Base-by-base conservation (phyloP, 805 yeast species). In the Cyberlindnera veronae region DNA sequence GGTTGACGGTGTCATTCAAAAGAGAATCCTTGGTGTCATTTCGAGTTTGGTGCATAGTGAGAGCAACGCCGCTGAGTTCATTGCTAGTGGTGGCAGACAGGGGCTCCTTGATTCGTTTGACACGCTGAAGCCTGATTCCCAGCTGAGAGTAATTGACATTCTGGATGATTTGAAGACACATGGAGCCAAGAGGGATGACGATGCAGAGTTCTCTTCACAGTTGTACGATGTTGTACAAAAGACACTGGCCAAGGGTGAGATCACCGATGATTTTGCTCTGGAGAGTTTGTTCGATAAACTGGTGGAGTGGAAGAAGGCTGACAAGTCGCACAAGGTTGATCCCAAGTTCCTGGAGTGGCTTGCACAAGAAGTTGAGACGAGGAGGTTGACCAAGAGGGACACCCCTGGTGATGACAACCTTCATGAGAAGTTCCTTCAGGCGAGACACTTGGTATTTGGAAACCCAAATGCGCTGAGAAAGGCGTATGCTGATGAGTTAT, bases 361-460 rank as follows among this genome's bases (percentile, higher is more conserved):
- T 28, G 68, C 76, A 15, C 55, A 62, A 24, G 76, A 79, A 48
- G 57, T 65, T 5, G 64, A 62, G 19, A 32, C 46, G 31, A 53
- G 73, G 53, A 51, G 49, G 29, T 36, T 48, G 13, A 32, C 34
- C 6, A 54, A 57, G 44, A 45, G 59, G 32, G 58, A 58, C 9
- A 42, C 49, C 5, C n/a, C n/a, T 24, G 58, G 51, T 15, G 58
- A 65, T 28, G 69, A 62, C 22, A 50, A 46, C n/a, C 63, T 62
- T 48, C 73, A 73, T 41, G 49, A 58, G 21, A 69, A 65, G 22
- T 62, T 78, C 17, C 49, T 65, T 9, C 62, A 64, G 21, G 66
- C 69, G 13, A 73, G 95, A 52, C 91, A 86, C 56, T 56, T 63
- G 17, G 76, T 81, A 1, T 87, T 87, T 63, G 96, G 95, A 2